Percentiles rank a stretch among this genome's conserved stretches.
These are phyloP conservation scores for Athelia sp. DNA, from an alignment of 1,284 basidiomycete species.

Conservation along the genomic window DNA sequence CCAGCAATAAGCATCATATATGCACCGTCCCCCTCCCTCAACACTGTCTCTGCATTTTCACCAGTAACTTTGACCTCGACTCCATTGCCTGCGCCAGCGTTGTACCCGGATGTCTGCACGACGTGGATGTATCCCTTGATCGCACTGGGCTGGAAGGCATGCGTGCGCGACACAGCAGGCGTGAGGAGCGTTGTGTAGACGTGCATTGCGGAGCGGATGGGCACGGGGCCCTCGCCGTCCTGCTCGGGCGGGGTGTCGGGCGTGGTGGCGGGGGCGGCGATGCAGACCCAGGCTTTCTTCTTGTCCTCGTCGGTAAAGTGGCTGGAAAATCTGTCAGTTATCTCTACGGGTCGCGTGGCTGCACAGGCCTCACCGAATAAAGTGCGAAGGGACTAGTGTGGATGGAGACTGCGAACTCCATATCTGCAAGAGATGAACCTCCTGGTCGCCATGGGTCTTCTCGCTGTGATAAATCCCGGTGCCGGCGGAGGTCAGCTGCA, in stretches of 20 bases:
- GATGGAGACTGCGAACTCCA: no score
- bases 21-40: no score
- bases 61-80: conserved; percentile 42
- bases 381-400: no score
- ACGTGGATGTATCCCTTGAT: conserved; percentile 53
- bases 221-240: conserved; percentile 69
- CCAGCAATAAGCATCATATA: no score
- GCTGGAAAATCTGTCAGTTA: no score
- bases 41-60: conserved; percentile 17
- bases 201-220: conserved; percentile 58
- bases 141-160: conserved; percentile 33
- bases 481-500: no score
- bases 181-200: conserved; percentile 67
- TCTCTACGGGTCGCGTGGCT: no score
- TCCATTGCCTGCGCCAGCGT: conserved; percentile 44
- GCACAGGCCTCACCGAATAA: no score
- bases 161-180: conserved; percentile 44
- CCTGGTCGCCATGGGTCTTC: no score
- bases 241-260: conserved; percentile 53
- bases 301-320: conserved; percentile 42
- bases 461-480: no score
- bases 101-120: conserved; percentile 75
- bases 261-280: conserved; percentile 67
- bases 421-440: no score
- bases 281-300: conserved; percentile 55